Base-by-base conservation (phyloP, 2,329 filamentous ascomycete species). In the Pyrenophora teres region DNA sequence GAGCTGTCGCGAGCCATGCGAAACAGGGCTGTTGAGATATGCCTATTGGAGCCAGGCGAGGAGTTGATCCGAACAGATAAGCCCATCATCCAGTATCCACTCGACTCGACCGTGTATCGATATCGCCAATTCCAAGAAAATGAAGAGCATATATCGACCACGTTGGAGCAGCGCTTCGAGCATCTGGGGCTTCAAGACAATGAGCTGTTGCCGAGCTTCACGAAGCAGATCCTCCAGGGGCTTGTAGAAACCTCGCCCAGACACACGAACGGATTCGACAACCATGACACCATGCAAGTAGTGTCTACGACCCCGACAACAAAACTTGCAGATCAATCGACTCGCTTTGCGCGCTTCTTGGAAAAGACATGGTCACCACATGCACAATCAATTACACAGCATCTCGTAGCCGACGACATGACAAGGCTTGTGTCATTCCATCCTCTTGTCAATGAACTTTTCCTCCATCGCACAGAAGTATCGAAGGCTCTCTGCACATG, bases 1-100 rank as follows among this genome's bases (percentile, higher is more conserved):
- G 94, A 99, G 72, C 80, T 99, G 7, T 99, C 94, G 3, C 84
- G 94, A 57, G 94, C 94, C 0, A 99, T 99, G 94, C 83, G 95
- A 50, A 99, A 99, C 74, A 85, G 94, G 71, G 92, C 92, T 41
- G 82, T 97, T 21, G 95, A 99, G 74, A 88, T 99, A 8, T 94
- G 87, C 65, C 79, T 99, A 2, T 51, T 74, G 2, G 56, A 68
- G n/a, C 16, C 56, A 6, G 57, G 60, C 6, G 50, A 57, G 6
- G 19, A 30, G 15, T 10, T 10, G 2, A 15, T 36, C 7, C 33
- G 43, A 16, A 18, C 16, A 5, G 15, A 8, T 18, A 2, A 19
- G 12, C 44, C 13, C 10, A 23, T 52, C 15, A 49, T 64, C 7
- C 46, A 63, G 13, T 75, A 76, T 48, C 60, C 67, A 3, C 62